Base-by-base conservation (phyloP, 768 basidiomycete species). In the Clavulina sp. region DNA sequence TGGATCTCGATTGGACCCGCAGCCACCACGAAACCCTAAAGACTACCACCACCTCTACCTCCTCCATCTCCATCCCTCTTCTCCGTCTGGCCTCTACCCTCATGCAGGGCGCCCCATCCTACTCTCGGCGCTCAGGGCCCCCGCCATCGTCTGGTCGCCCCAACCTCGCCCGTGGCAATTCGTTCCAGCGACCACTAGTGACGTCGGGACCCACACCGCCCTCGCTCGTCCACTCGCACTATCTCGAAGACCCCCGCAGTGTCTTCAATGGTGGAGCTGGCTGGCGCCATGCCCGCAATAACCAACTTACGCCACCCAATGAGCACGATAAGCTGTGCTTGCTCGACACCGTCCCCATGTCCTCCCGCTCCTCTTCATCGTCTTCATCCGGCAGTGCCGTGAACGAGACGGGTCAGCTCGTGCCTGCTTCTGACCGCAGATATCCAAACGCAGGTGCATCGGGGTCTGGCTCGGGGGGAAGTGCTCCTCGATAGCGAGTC, bases 301-400 rank as follows among this genome's bases (percentile, higher is more conserved):
- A n/a, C 21, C 13, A 38, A 38, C 36, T 18, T 49, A 38, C 33
- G 21, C 21, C 48, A 18, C 33, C 7, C 13, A 38, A 38, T 38
- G 47, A 48, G 18, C 33, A 49, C 28, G 52, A 49, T 47, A 29
- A 33, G 31, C 38, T 53, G 33, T 48, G 47, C 33, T 44, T 53
- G 23, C 52, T 53, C 52, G 52, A 53, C 38, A 53, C 52, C 4
- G 52, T 53, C 9, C 52, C 52, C 24, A 49, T 53, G 48, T n/a
- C n/a, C n/a, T n/a, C n/a, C n/a, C 36, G 36, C 13, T 38, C 36
- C 13, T 13, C 36, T 13, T 13, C 36, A 21, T 13, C 36, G 13
- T 38, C 36, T 21, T 13, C 13, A 13, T 13, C 36, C 36, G 36
- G 36, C 21, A n/a, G n/a, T n/a, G n/a, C n/a, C n/a, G n/a, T n/a